phyloP scores from a whole-genome alignment of 306 rosid species.

The Acacia crassicarpa region DNA sequence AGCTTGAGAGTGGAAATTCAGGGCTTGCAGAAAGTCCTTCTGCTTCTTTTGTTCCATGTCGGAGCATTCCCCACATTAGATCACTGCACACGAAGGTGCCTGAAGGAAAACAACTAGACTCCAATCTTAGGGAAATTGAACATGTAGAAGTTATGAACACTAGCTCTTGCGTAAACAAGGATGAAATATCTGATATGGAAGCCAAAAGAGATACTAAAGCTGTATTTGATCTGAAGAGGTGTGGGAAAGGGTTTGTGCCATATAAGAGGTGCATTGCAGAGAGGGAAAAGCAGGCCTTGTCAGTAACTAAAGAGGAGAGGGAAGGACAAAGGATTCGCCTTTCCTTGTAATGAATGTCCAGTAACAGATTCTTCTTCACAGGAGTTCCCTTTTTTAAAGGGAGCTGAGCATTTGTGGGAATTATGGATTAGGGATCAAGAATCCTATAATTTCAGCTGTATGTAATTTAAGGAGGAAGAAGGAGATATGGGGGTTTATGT shows the following conservation, averaged over 20 bases:
- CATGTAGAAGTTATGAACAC: conserved; percentile 38
- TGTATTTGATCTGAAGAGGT: conserved; percentile 27
- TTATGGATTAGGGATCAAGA: background rate
- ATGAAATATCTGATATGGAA: conserved; percentile 34
- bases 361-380: background rate
- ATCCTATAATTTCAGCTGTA: background rate
- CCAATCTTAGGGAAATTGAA: conserved; percentile 34
- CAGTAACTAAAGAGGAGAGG: conserved; percentile 36
- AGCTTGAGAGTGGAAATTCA: conserved; percentile 36
- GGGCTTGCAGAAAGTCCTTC: conserved; percentile 24
- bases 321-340: conserved; percentile 52
- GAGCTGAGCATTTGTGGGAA: conserved; percentile 26
- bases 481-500: background rate
- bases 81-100: conserved; percentile 29
- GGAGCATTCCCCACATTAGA: conserved; percentile 33
- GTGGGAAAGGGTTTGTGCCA: conserved; percentile 67
- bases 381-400: conserved; percentile 14
- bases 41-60: conserved; percentile 41
- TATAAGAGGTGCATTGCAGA: conserved; percentile 65
- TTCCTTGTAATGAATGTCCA: conserved; percentile 42
- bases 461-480: background rate
- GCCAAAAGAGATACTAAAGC: conserved; percentile 20
- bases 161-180: conserved; percentile 40
- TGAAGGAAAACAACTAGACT: conserved; percentile 23
- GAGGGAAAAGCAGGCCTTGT: conserved; percentile 34